phyloP scores from a whole-genome alignment of 176 grass and related monocot genomes.

The Triticum turgidum region DNA sequence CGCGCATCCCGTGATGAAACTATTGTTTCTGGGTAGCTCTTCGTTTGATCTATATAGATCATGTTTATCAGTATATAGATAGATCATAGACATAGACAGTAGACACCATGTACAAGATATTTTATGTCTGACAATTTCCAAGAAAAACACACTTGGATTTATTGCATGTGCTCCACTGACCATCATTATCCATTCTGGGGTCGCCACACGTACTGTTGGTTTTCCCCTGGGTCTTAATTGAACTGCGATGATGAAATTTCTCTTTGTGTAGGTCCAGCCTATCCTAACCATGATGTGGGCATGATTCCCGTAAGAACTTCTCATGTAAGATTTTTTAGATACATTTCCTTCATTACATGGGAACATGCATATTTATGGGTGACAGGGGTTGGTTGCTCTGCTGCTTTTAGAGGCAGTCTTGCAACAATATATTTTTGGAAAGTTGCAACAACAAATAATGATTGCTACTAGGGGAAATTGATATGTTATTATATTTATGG shows the following conservation, averaged over 20 bases:
- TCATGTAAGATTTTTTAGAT: constrained; percentile 48
- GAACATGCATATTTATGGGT: constrained; percentile 10
- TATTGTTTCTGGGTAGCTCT: not conserved
- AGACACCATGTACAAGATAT: not conserved
- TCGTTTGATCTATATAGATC: not conserved
- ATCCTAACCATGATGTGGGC: constrained; percentile 51
- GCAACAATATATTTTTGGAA: not conserved
- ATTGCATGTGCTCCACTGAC: not conserved
- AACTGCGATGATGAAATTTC: constrained; percentile 20
- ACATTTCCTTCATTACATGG: constrained; percentile 6
- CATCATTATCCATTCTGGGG: not conserved
- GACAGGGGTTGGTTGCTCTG: not conserved
- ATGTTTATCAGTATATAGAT: not conserved
- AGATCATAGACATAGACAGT: not conserved
- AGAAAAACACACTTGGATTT: not conserved
- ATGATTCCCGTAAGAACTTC: constrained; percentile 40
- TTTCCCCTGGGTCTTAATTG: not conserved
- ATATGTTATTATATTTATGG: not conserved
- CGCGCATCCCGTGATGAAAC: not conserved
- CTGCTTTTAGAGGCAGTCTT: not conserved
- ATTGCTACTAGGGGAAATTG: not conserved
- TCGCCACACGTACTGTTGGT: not conserved
- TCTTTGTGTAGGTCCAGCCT: constrained; percentile 49
- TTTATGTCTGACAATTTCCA: not conserved
- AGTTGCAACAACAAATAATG: not conserved